phyloP scores from a whole-genome alignment of 2,329 filamentous ascomycete genomes.

The Emmonsiellopsis sp. region DNA sequence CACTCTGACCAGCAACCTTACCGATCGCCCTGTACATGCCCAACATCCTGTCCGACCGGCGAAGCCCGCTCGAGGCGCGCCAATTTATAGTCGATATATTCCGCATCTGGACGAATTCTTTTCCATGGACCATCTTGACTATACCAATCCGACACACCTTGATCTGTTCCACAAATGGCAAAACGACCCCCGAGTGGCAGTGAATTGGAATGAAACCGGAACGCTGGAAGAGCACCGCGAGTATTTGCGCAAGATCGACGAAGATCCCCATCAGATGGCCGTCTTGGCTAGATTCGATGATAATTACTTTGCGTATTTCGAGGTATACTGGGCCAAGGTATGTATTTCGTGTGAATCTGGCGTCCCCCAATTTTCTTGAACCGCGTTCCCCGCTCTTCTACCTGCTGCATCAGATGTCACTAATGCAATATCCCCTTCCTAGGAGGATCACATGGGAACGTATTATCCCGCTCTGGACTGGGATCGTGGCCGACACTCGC shows the following conservation, averaged over 20 bases:
- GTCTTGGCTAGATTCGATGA: conserved; percentile 64
- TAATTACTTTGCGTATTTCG: conserved; percentile 64
- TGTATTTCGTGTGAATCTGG: conserved; percentile 9
- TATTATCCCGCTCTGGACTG: conserved; percentile 48
- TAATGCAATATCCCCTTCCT: not conserved
- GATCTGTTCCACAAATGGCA: conserved; percentile 69
- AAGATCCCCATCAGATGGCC: conserved; percentile 62
- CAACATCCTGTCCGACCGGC: conserved; percentile 62
- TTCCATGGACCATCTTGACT: conserved; percentile 66
- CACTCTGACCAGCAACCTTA: conserved; percentile 40
- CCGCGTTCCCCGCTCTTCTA: conserved; percentile 5
- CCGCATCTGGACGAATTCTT: conserved; percentile 68
- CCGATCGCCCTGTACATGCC: conserved; percentile 43
- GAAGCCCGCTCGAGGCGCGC: conserved; percentile 60
- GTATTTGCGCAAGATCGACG: conserved; percentile 59
- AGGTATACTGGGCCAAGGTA: conserved; percentile 68
- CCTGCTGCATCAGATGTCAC: not conserved
- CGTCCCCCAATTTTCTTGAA: not conserved
- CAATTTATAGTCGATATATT: conserved; percentile 70
- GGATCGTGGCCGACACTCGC: conserved; percentile 51
- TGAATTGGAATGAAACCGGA: conserved; percentile 72
- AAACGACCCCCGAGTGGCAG: conserved; percentile 71
- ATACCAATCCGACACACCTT: conserved; percentile 53
- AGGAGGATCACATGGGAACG: conserved; percentile 52
- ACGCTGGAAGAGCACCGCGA: conserved; percentile 64